Base-by-base conservation (phyloP, 495 filamentous ascomycete genomes). In the Thermothielavioides terrestris region DNA sequence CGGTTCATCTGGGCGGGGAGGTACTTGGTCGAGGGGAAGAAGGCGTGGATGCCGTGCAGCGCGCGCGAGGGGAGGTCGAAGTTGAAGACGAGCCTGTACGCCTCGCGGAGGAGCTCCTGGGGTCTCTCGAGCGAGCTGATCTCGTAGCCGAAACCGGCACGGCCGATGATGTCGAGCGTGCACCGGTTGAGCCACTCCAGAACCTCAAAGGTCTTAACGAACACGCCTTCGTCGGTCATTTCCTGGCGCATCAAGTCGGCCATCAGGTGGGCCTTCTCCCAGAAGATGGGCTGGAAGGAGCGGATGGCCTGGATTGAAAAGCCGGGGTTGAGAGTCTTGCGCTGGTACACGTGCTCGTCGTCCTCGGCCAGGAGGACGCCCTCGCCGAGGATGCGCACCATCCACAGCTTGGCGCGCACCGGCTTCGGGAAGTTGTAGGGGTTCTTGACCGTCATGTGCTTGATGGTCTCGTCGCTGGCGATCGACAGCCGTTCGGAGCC, bases 371-470 rank as follows among this genome's bases (percentile, higher is more conserved):
- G 63, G 35, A 77, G 62, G 18, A 76, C 65, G 11, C 71, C 72
- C 25, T 73, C 66, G 25, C 72, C 72, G 23, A 75, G 56, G 32
- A 75, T 71, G 37, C 71, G 67, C 31, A 65, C 63, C 71, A 75
- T 70, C 73, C 72, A 76, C 23, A 70, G 59, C 64, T 69, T 71
- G 2, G 71, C 73, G 34, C 71, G 71, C 0, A 69, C 54, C 0
- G 74, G 74, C 51, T 77, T 76, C 15, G 72, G 71, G 55, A 68
- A 77, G 57, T 74, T 76, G 65, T 77, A 77, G 3, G 73, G 70
- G 59, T 77, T 73, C 50, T 70, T 72, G 49, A 73, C 58, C 9
- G 70, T 73, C 63, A 77, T 70, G 49, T 76, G 70, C 46, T 68
- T 69, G 42, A 77, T 61, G 20, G 67, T 41, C 32, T 50, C 47